Conservation (phyloP, 2,329 filamentous ascomycete species). For the Lasiodiplodia gonubiensis region DNA sequence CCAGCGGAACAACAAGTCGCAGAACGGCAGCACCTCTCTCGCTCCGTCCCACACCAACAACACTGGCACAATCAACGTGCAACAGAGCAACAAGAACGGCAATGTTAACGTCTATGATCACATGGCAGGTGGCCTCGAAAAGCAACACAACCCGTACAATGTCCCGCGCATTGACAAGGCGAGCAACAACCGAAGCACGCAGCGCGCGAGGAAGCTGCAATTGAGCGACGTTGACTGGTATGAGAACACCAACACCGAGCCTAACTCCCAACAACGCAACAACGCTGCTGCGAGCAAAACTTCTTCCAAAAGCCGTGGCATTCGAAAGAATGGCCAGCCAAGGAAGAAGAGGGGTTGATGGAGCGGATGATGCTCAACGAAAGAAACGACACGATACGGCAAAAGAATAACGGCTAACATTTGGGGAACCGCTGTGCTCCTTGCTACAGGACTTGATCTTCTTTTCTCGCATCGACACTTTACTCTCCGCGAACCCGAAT, state of each 20-base stretch:
- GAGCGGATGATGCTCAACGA: background rate
- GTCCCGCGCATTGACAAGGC: slow-evolving; percentile 61
- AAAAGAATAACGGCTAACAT: slow-evolving; percentile 9
- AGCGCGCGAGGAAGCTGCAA: slow-evolving; percentile 88
- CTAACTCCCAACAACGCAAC: background rate
- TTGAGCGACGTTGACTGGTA: slow-evolving; percentile 99
- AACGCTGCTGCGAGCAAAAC: background rate
- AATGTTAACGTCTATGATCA: slow-evolving; percentile 37
- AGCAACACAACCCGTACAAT: slow-evolving; percentile 50
- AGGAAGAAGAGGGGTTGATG: slow-evolving; percentile 2
- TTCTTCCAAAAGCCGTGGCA: background rate
- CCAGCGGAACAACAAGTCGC: slow-evolving; percentile 1
- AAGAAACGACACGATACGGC: background rate
- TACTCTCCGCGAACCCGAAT: slow-evolving; percentile 1
- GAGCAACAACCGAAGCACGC: slow-evolving; percentile 70
- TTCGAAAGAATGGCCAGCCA: slow-evolving; percentile 22
- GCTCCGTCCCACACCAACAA: background rate
- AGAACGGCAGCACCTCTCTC: background rate
- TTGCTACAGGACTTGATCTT: slow-evolving; percentile 24
- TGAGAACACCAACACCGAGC: slow-evolving; percentile 36
- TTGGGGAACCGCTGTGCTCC: slow-evolving; percentile 1
- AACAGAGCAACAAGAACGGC: slow-evolving; percentile 43
- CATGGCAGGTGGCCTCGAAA: slow-evolving; percentile 45
- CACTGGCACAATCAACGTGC: slow-evolving; percentile 38
- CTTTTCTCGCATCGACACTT: background rate